Evolutionary conservation across 768 basidiomycete species (phyloP).

Genomic region (Tephrocybe rancida): DNA sequence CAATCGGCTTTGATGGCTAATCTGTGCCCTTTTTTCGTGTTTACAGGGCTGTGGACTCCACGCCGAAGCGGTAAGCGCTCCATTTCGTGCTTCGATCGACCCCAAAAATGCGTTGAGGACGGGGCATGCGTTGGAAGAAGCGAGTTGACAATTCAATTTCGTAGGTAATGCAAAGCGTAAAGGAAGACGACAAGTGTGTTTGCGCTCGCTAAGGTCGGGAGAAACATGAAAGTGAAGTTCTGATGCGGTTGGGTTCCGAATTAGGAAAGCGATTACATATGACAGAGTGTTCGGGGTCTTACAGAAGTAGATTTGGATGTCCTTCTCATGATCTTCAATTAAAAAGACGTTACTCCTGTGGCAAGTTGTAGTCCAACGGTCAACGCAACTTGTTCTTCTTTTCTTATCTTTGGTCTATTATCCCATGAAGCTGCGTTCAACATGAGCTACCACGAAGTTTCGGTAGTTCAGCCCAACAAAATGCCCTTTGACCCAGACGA

Average conservation of each 20-base stretch:
- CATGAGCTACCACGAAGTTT: conserved; percentile 26
- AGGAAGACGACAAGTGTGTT: conserved; percentile 48
- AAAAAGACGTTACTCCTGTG: conserved; percentile 21
- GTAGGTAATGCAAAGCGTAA: conserved; percentile 49
- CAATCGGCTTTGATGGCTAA: conserved; percentile 5
- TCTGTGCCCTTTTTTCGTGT: conserved; percentile 15
- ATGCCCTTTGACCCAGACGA: conserved; percentile 41
- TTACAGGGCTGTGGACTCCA: conserved; percentile 72
- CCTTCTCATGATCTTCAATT: conserved; percentile 34
- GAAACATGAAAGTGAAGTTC: conserved; percentile 6
- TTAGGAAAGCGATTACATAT: conserved; percentile 10
- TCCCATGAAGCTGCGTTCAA: conserved; percentile 23
- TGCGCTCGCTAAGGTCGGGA: conserved; percentile 29
- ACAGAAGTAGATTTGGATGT: conserved; percentile 26
- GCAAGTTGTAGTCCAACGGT: conserved; percentile 2
- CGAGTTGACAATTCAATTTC: conserved; percentile 15
- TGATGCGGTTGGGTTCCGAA: conserved; percentile 17
- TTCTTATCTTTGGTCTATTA: conserved; percentile 19
- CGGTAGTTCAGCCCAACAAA: conserved; percentile 22
- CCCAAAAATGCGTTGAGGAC: conserved; percentile 10
- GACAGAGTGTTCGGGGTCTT: conserved; percentile 28
- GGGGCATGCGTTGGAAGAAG: too few species aligned
- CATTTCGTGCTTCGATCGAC: conserved; percentile 4
- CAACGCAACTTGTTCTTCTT: conserved; percentile 7
- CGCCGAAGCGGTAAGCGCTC: conserved; percentile 56